A percentile compares a stretch with the other conserved stretches of the same genome.
Conservation (phyloP, 2,329 filamentous ascomycete genomes). For the Aspergillus alliaceus region DNA sequence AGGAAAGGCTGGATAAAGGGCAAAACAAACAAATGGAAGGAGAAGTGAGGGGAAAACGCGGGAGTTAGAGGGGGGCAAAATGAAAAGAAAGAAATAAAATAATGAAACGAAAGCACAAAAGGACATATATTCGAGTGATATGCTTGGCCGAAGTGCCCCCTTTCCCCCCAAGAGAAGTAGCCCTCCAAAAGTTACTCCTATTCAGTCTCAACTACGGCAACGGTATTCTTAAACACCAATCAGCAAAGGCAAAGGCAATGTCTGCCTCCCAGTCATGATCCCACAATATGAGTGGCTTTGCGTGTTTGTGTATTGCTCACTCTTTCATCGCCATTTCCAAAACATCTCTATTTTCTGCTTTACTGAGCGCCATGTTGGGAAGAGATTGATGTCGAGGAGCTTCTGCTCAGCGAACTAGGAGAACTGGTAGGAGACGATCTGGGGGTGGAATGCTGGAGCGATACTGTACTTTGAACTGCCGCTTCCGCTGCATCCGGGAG, state of each 20-base stretch:
- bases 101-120: no score
- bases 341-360: conserved; percentile 11
- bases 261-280: neutral
- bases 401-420: conserved; percentile 28
- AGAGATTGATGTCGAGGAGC: conserved; percentile 26
- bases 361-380: conserved; percentile 16
- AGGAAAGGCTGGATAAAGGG: no score
- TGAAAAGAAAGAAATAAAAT: neutral
- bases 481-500: conserved; percentile 25
- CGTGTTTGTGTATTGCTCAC: conserved; percentile 14
- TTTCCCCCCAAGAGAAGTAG: no score
- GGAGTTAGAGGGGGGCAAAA: no score
- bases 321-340: conserved; percentile 18
- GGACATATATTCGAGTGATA: neutral
- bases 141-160: neutral
- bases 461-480: conserved; percentile 1
- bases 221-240: no score
- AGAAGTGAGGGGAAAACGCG: neutral
- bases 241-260: no score
- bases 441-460: conserved; percentile 12
- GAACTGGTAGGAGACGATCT: conserved; percentile 17
- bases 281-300: conserved; percentile 16
- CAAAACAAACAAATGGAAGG: no score
- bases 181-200: no score
- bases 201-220: no score